Conservation (phyloP, 805 yeast genomes). For the Candida glaebosa region DNA sequence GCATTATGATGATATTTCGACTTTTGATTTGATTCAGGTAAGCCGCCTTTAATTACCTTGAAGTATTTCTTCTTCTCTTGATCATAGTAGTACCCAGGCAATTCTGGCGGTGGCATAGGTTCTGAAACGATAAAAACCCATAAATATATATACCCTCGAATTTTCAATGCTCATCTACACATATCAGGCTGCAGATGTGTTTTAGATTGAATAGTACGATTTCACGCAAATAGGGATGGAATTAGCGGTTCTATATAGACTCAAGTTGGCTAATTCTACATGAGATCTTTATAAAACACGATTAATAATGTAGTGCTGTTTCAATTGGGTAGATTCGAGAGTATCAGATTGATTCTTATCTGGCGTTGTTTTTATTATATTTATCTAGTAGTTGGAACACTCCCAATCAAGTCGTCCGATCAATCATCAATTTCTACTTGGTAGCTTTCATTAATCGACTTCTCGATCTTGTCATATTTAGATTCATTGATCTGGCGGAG, state of each 20-base stretch:
- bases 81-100: slow-evolving; percentile 35
- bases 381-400: no score
- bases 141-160: no score
- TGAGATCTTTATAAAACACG: no score
- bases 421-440: slow-evolving; percentile 8
- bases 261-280: no score
- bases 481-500: slow-evolving; percentile 36
- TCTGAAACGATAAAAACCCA: neutral
- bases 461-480: slow-evolving; percentile 27
- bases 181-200: no score
- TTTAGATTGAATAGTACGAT: no score
- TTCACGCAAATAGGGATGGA: no score
- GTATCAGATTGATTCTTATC: no score
- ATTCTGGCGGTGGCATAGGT: slow-evolving; percentile 13
- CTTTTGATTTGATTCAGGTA: slow-evolving; percentile 7
- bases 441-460: slow-evolving; percentile 12
- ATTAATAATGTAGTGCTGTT: no score
- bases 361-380: no score
- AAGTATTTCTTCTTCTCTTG: slow-evolving; percentile 25
- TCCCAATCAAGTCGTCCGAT: neutral
- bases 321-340: no score
- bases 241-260: no score
- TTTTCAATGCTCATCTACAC: neutral
- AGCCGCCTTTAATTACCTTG: slow-evolving; percentile 30
- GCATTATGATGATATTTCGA: slow-evolving; percentile 24